Percentiles rank a stretch among this genome's conserved stretches.
These are phyloP conservation scores for Alternaria sp. DNA, from an alignment of 2,329 filamentous ascomycete species.

Conservation along the genomic window DNA sequence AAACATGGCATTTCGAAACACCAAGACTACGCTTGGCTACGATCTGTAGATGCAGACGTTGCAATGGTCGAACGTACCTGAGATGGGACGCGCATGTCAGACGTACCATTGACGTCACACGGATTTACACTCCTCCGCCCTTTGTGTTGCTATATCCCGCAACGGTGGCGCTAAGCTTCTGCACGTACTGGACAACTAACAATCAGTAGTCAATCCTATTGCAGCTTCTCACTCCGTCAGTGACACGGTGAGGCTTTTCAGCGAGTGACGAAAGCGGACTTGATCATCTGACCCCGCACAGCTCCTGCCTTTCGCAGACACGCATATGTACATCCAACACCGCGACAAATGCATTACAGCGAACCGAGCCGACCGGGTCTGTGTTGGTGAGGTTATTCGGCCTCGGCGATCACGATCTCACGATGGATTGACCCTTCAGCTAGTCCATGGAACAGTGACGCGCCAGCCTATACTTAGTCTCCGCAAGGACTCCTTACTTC, in stretches of 20 bases:
- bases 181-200: constrained; percentile 1
- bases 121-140: background rate
- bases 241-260: constrained; percentile 8
- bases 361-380: background rate
- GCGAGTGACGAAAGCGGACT: constrained; percentile 6
- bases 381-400: constrained; percentile 6
- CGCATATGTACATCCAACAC: constrained; percentile 2
- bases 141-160: constrained; percentile 2
- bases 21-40: constrained; percentile 9
- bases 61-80: constrained; percentile 1
- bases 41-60: background rate
- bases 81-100: constrained; percentile 4
- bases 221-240: background rate
- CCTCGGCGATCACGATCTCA: constrained; percentile 12
- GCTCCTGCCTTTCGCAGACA: constrained; percentile 4
- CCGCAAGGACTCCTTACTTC: constrained; percentile 1
- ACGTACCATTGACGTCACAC: constrained; percentile 20
- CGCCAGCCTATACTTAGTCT: constrained; percentile 7
- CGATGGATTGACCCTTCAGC: constrained; percentile 16
- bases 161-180: constrained; percentile 4
- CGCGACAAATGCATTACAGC: background rate
- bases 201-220: constrained; percentile 7
- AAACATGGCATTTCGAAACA: constrained; percentile 9
- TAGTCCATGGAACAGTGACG: constrained; percentile 5
- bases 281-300: constrained; percentile 9